Base-by-base conservation (phyloP, 176 grass and related monocot genomes). In the Echinochloa phyllopogon region DNA sequence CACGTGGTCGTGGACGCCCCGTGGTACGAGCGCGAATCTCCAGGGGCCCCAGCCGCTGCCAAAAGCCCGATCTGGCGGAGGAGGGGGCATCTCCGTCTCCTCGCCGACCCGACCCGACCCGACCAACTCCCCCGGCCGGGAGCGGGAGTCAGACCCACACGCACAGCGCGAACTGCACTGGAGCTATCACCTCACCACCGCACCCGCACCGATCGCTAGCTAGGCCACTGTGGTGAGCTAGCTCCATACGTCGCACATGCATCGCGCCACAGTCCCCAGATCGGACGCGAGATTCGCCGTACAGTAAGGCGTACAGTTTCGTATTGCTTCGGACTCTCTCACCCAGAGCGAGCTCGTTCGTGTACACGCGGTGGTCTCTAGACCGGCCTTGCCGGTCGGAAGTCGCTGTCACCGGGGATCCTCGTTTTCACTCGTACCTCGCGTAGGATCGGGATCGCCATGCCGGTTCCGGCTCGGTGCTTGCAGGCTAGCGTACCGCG, bases 1-100 rank as follows among this genome's bases (percentile, higher is more conserved):
- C 82, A 80, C 76, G 50, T 85, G 76, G 27, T 62, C 50, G 59
- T 50, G 69, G 76, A 69, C 78, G 82, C 23, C n/a, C 72, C 76
- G 41, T 37, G 2, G 62, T 89, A 85, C 51, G 17, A 51, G 42
- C 82, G 48, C 70, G 61, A 81, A 80, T 85, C 77, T 85, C 36
- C 33, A 21, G 60, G 56, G 82, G 5, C 33, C 41, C 79, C 52
- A 17, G 40, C 11, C 40, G 44, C 38, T 21, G 14, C 18, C 10
- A 71, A 88, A 72, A 23, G 59, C 77, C 56, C 75, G 65, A 78
- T 62, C 44, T 37, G n/a, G 38, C 43, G 23, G 68, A 38, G 62
- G 48, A 36, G 40, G 5, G 39, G 23, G 58, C 3, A 11, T 77
- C 75, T 60, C 56, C 3, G 6, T 77, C 75, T 60, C 56, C 23